These are phyloP conservation scores for Fusarium tuaranense DNA, from an alignment of 2,329 filamentous ascomycete genomes.

Conservation along the genomic window DNA sequence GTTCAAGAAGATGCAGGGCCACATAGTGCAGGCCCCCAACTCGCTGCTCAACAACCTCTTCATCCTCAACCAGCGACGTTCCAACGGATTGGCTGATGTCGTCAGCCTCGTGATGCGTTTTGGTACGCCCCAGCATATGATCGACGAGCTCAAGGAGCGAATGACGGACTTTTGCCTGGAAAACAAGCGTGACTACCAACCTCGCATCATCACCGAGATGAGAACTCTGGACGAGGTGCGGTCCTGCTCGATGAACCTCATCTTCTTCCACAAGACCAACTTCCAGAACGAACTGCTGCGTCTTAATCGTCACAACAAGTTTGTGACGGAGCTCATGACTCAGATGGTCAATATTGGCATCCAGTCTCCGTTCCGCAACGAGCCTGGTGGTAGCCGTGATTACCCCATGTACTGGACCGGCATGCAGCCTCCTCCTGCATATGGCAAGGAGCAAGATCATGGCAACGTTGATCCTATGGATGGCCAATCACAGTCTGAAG, in stretches of 20 bases:
- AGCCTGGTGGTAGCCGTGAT: constrained; percentile 77
- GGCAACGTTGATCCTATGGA: constrained; percentile 25
- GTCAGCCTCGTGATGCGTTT: constrained; percentile 88
- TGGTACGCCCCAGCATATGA: constrained; percentile 84
- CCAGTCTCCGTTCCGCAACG: constrained; percentile 74
- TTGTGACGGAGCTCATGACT: constrained; percentile 91
- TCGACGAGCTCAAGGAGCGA: constrained; percentile 82
- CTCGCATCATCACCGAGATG: constrained; percentile 88
- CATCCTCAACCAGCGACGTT: constrained; percentile 93
- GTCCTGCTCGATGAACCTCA: constrained; percentile 87
- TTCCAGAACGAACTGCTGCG: constrained; percentile 96
- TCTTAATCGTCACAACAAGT: constrained; percentile 91
- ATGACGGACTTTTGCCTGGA: constrained; percentile 85
- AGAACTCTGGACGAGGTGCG: constrained; percentile 84
- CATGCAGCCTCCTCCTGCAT: constrained; percentile 50
- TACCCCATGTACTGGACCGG: constrained; percentile 71
- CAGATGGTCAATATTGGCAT: constrained; percentile 87
- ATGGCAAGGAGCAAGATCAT: constrained; percentile 45
- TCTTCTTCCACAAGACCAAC: constrained; percentile 98
- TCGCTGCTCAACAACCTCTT: constrained; percentile 92
- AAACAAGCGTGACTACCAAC: constrained; percentile 91
- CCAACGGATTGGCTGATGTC: constrained; percentile 87
- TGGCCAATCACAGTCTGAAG: constrained; percentile 22
- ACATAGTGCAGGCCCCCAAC: constrained; percentile 96
- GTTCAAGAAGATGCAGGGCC: constrained; percentile 98